These are phyloP conservation scores for Capronia epimyces DNA, from an alignment of 2,329 filamentous ascomycete genomes.

Conservation along the genomic window DNA sequence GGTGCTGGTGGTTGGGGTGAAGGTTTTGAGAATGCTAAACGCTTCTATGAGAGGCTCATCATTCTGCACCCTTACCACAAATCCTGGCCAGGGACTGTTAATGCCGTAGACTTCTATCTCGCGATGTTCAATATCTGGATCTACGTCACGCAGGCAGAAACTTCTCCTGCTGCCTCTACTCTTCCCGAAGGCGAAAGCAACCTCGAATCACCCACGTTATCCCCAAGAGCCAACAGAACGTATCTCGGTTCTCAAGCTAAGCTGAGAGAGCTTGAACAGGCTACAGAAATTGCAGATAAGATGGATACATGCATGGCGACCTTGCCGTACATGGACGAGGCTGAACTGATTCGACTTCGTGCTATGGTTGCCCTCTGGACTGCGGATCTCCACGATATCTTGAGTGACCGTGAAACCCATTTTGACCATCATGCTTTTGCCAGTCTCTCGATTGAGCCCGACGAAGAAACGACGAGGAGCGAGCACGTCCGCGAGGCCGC, in stretches of 20 bases:
- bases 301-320: constrained; percentile 67
- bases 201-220: constrained; percentile 26
- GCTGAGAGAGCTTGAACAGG: constrained; percentile 47
- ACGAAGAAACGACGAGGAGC: neutral
- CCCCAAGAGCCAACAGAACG: neutral
- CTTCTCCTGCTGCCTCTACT: constrained; percentile 39
- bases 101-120: constrained; percentile 72
- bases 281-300: constrained; percentile 58
- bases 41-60: constrained; percentile 74
- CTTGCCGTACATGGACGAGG: constrained; percentile 64
- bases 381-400: constrained; percentile 53
- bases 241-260: constrained; percentile 21
- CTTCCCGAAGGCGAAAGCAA: constrained; percentile 32
- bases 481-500: constrained; percentile 14
- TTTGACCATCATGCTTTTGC: neutral
- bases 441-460: neutral
- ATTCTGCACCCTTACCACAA: constrained; percentile 68
- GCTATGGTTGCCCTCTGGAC: constrained; percentile 72
- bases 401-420: neutral
- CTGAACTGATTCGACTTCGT: constrained; percentile 62
- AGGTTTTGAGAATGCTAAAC: constrained; percentile 54
- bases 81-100: constrained; percentile 53
- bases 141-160: constrained; percentile 63
- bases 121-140: constrained; percentile 77
- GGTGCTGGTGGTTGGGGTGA: constrained; percentile 25